A percentile compares a stretch with the other conserved stretches of the same genome.
phyloP scores from a whole-genome alignment of 2,329 filamentous ascomycete genomes.

The Xylaria sp. region DNA sequence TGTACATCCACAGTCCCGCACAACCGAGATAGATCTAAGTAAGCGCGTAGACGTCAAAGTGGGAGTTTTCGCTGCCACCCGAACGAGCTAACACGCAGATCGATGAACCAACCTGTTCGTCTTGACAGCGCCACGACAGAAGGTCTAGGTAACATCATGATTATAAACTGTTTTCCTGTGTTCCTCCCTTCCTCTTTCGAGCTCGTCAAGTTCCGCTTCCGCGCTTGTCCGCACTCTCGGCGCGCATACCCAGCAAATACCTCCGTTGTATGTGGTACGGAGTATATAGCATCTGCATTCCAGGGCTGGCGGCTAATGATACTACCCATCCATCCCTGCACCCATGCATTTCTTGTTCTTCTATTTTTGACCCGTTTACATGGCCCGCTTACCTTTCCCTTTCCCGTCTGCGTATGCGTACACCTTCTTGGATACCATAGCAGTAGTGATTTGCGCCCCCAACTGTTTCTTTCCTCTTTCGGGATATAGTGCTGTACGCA shows the following conservation, averaged over 20 bases:
- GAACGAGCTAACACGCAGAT: not conserved
- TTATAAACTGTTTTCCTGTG: not conserved
- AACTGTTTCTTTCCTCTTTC: conserved; percentile 33
- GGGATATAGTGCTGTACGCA: conserved; percentile 8
- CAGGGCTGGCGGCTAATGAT: conserved; percentile 53
- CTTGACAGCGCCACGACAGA: not conserved
- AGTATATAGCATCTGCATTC: conserved; percentile 33
- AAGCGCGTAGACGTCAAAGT: not conserved
- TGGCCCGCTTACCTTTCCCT: conserved; percentile 29
- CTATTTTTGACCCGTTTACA: conserved; percentile 48
- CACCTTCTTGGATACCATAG: conserved; percentile 23
- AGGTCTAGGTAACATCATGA: not conserved
- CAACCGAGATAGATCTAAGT: not conserved
- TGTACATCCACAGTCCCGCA: not conserved
- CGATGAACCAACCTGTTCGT: conserved; percentile 1
- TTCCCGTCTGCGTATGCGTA: conserved; percentile 29
- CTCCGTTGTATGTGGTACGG: not conserved
- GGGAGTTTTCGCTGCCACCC: not conserved
- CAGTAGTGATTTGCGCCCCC: conserved; percentile 35
- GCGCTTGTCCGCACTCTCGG: conserved; percentile 34
- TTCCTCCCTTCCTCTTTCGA: not conserved
- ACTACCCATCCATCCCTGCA: conserved; percentile 33
- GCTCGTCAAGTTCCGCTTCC: conserved; percentile 17
- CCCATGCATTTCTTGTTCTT: conserved; percentile 31
- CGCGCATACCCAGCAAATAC: conserved; percentile 39